Evolutionary conservation across 371 early-diverging fungal species (phyloP), one percentile per base, ranked within the genome.

Genomic region (Choanephora cucurbitarum): DNA sequence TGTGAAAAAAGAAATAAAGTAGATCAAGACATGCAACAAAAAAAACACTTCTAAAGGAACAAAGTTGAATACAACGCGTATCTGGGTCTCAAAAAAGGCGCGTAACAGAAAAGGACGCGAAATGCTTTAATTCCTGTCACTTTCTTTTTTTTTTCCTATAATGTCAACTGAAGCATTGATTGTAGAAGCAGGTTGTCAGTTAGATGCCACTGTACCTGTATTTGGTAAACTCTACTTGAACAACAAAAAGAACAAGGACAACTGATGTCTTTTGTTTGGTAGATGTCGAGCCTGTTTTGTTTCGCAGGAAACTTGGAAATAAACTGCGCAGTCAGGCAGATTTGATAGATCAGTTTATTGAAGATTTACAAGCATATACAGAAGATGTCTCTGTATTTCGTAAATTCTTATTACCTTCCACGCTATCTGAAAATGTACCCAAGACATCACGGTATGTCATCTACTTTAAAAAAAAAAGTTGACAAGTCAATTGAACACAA

Each of bases 301-400:
- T 78, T 64, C 69, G 73, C n/a, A 62, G 75, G 52, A 52, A 64
- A 14, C 66, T 78, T 18, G 58, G 53, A 46, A 53, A 55, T 19
- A 64, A 59, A 50, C 44, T 77, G 39, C 58, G 68, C 14, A 60
- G 56, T 45, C 67, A 68, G 23, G 11, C 60, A 5, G 40, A 58
- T 19, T 49, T 58, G 22, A 13, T 63, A 9, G 62, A 65, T 7
- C 45, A 55, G 2, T 70, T 78, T 23, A 55, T 65, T 32, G 58
- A 71, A 43, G 51, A 60, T 13, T 44, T 78, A 46, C 67, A 71
- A 22, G 24, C 15, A 0, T 63, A 60, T 37, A 51, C 62, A 3
- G 62, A 69, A 24, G 72, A 73, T 32, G 52, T 58, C 5, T 32
- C 47, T 6, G 40, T 51, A 8, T 59, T 78, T 54, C 59, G 75